Base-by-base conservation (phyloP, 2,329 filamentous ascomycete genomes). In the Colletotrichum orchidophilum region DNA sequence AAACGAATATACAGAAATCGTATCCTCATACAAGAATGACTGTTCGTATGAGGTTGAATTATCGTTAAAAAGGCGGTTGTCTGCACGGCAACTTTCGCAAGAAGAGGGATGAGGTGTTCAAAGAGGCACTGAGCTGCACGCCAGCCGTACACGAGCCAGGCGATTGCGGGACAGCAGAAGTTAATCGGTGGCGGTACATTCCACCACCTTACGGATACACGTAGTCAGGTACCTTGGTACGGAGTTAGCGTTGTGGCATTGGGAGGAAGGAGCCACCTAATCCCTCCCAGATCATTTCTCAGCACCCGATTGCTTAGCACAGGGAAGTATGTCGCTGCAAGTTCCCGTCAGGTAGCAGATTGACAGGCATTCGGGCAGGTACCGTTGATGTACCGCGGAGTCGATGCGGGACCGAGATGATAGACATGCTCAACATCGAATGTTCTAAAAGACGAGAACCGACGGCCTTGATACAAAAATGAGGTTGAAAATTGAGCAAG, bases 101-200 rank as follows among this genome's bases (percentile, higher is more conserved):
- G 6, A 46, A 7, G 50, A n/a, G 9, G 21, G 1, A 39, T 24
- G 12, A 31, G 33, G 49, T 60, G 63, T 29, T 33, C 13, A n/a
- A n/a, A 8, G 24, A 33, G 46, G 29, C 26, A 66, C 39, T 60
- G 27, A 53, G 31, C 5, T 46, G 33, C 49, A 33, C 12, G n/a
- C 33, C 53, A n/a, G 27, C 31, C 33, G 62, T 24, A 62, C 66
- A 70, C 66, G 66, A 70, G 66, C 66, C 49, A 70, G 63, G 62
- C 54, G 67, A 61, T 62, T 70, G 63, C 50, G 63, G 61, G 57
- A 66, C 55, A 29, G n/a, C 33, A 66, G 63, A 71, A 71, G 68
- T 57, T 50, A 71, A 67, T 63, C 62, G 68, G 68, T 58, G 68
- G 68, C 63, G 63, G 63, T 31, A 26, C 8, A 35, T 21, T 61